Percentiles rank a stretch among this genome's conserved stretches.
Conservation (phyloP, 331 rosid species). For the Acacia concinna region DNA sequence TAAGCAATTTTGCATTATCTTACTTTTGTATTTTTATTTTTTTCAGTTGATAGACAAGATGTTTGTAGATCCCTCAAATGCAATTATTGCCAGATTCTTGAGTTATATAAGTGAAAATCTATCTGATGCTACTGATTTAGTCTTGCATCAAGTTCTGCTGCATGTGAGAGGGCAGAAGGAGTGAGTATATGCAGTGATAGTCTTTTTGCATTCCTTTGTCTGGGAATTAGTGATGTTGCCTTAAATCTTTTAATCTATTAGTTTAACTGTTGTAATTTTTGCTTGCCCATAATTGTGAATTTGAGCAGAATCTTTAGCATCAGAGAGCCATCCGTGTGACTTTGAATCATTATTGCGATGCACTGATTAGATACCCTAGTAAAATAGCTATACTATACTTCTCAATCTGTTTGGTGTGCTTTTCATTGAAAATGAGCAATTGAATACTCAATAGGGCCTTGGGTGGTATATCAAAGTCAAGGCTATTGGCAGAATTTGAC, state of each 20-base stretch:
- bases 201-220: slow-evolving; percentile 22
- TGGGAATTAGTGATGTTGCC: slow-evolving; percentile 5
- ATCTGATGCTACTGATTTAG: slow-evolving; percentile 64
- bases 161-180: slow-evolving; percentile 58
- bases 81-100: slow-evolving; percentile 66
- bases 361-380: neutral
- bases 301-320: slow-evolving; percentile 9
- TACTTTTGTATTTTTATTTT: slow-evolving; percentile 13
- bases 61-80: slow-evolving; percentile 91
- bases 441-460: slow-evolving; percentile 11
- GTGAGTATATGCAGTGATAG: slow-evolving; percentile 48
- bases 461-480: neutral
- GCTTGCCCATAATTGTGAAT: slow-evolving; percentile 9
- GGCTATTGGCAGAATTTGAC: neutral
- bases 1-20: slow-evolving; percentile 9
- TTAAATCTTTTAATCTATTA: slow-evolving; percentile 15
- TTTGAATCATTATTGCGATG: slow-evolving; percentile 2
- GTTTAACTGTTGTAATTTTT: neutral
- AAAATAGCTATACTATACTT: slow-evolving; percentile 13
- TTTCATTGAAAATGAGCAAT: neutral
- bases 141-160: slow-evolving; percentile 61
- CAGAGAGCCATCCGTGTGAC: neutral
- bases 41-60: slow-evolving; percentile 57
- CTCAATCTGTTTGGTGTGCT: slow-evolving; percentile 1
- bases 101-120: slow-evolving; percentile 73